Conservation (phyloP, 108 stramenopile species). For the Nannochloropsis granulata region DNA sequence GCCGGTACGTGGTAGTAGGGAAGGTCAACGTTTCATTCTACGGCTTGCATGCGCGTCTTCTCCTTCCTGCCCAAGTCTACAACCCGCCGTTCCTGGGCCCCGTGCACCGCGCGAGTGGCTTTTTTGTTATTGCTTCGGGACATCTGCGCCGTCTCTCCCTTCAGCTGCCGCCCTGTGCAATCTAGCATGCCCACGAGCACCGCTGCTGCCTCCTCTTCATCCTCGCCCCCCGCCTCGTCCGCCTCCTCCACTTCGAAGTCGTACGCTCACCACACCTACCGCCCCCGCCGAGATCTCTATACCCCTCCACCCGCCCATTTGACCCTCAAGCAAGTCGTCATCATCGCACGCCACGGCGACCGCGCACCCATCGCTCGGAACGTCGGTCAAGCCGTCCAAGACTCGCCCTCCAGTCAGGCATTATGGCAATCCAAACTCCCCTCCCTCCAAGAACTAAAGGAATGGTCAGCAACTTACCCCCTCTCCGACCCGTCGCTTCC, state of each 20-base stretch:
- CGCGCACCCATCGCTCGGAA: conserved; percentile 14
- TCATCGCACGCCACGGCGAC: conserved; percentile 23
- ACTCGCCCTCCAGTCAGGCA: neutral
- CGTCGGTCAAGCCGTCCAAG: conserved; percentile 3
- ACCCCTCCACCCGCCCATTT: neutral
- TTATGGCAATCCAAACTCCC: conserved; percentile 20
- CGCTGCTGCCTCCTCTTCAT: neutral
- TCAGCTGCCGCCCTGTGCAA: neutral
- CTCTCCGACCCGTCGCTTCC: neutral
- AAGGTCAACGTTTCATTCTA: neutral
- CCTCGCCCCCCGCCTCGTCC: neutral
- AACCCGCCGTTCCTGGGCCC: neutral
- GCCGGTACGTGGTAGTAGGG: too few species aligned
- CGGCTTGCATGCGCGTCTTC: neutral
- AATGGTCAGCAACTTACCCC: neutral
- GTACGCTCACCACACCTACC: neutral
- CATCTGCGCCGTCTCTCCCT: neutral
- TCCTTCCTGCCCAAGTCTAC: neutral
- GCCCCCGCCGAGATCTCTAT: neutral
- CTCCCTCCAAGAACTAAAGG: neutral
- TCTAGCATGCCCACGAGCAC: neutral
- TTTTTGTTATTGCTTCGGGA: neutral
- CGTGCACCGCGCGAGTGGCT: neutral
- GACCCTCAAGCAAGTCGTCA: conserved; percentile 9
- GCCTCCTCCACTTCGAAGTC: neutral